Conservation (phyloP, 257 asterid species). For the Linderniella brevidens region DNA sequence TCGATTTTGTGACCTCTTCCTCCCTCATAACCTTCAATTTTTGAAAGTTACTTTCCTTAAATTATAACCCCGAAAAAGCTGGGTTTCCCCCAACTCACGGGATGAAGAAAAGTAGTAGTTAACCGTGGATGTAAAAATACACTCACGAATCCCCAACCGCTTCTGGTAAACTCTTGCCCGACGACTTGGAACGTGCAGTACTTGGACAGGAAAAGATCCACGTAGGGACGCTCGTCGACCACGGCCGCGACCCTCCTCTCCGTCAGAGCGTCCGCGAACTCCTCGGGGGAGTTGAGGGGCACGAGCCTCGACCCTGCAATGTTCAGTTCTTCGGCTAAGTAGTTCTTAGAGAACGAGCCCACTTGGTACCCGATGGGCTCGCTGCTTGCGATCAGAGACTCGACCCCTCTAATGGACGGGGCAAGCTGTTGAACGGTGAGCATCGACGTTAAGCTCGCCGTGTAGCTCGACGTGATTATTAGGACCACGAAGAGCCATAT, state of each 20-base stretch:
- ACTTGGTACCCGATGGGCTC: slow-evolving; percentile 53
- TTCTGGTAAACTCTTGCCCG: slow-evolving; percentile 56
- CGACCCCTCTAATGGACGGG: slow-evolving; percentile 59
- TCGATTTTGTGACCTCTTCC: no score
- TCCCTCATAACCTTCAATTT: no score
- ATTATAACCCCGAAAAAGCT: no score
- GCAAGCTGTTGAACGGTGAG: slow-evolving; percentile 61
- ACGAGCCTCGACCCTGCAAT: slow-evolving; percentile 57
- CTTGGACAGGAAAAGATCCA: slow-evolving; percentile 45
- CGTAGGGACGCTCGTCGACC: slow-evolving; percentile 64
- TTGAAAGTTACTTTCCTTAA: no score
- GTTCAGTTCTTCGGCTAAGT: slow-evolving; percentile 44
- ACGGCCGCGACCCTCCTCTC: slow-evolving; percentile 42
- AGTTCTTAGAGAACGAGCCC: slow-evolving; percentile 63
- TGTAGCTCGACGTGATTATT: slow-evolving; percentile 59
- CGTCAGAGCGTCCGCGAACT: slow-evolving; percentile 43
- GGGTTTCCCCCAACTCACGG: no score
- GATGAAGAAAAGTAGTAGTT: no score
- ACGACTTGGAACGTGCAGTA: slow-evolving; percentile 47
- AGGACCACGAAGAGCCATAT: slow-evolving; percentile 75
- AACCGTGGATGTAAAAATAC: background rate
- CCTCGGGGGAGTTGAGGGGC: slow-evolving; percentile 60
- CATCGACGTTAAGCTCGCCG: slow-evolving; percentile 70
- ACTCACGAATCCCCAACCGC: slow-evolving; percentile 84
- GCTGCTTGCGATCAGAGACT: slow-evolving; percentile 43